Evolutionary conservation across 495 filamentous ascomycete species (phyloP).

Genomic region (Trichoderma asperelloides): DNA sequence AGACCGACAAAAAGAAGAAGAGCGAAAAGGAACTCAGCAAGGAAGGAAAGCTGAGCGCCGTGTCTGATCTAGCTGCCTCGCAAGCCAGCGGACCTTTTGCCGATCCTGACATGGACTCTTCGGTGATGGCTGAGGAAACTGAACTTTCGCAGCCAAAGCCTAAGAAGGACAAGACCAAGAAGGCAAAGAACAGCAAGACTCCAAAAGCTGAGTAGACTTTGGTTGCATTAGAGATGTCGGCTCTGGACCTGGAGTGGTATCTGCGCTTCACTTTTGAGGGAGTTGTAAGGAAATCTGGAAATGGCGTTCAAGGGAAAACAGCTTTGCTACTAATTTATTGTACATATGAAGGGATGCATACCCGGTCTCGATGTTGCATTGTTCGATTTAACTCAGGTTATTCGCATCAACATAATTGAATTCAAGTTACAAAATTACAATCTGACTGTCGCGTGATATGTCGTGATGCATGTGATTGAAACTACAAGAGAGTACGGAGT

Average conservation of each 20-base stretch:
- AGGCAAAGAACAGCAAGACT: not conserved
- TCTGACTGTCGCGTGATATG: not conserved
- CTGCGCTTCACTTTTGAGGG: constrained; percentile 6
- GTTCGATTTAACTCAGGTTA: not conserved
- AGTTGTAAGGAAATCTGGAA: not conserved
- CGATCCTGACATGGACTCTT: not conserved
- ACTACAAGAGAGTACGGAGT: not conserved
- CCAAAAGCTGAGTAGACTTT: not conserved
- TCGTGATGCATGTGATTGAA: not conserved
- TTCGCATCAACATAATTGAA: not conserved
- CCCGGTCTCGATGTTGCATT: not conserved
- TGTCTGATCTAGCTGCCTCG: not conserved
- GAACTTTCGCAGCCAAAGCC: not conserved
- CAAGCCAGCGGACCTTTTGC: not conserved
- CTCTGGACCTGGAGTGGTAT: not conserved
- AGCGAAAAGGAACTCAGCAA: not conserved
- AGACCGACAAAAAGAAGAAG: not conserved
- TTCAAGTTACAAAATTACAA: not conserved
- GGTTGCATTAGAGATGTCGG: not conserved
- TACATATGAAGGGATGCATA: not conserved
- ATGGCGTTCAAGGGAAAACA: not conserved
- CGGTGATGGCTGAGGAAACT: not conserved
- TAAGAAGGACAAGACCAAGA: not conserved
- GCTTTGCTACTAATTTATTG: not conserved
- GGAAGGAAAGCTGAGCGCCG: not conserved